Base-by-base conservation (phyloP, 441 rosid genomes). In the Mallotus repandus region DNA sequence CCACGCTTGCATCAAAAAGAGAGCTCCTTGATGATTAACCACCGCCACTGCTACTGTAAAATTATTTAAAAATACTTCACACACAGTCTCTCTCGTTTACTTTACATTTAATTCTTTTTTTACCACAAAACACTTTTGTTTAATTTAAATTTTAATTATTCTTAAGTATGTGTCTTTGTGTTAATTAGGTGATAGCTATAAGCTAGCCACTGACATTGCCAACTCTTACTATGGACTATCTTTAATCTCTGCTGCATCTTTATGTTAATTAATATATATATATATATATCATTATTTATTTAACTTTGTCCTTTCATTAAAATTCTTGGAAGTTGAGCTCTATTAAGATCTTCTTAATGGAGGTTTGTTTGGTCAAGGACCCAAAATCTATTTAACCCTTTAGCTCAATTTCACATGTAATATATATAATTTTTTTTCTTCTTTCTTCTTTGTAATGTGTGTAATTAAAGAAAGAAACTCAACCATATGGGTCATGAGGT, bases 1-100 rank as follows among this genome's bases (percentile, higher is more conserved):
- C 96, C 98, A 94, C 97, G 97, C 97, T 84, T 92, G 97, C 98
- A 90, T 92, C 1, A 89, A 94, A 94, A 89, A 86, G 79, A 84
- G 97, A 86, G 97, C 95, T 79, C 21, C 48, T 80, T 88, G 93
- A 90, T 92, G 97, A 89, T 94, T 83, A 87, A 88, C 94, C 95
- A 90, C 94, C 89, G 90, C 89, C 89, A 84, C 90, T 78, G 93
- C 89, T 70, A 83, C 87, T 71, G 80, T 81, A 75, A 76, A 79
- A 78, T 74, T 72, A 74, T 76, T 63, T 4, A 7, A 54, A 74
- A 70, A 65, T 46, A 22, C 19, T 22, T 7, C 3, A n/a, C 19
- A 4, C 45, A 45, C 25, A 35, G 19, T 32, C 43, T 50, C 52
- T 72, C 67, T 54, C 57, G 54, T 3, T 41, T 21, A n/a, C 55